Percentiles rank a stretch among this genome's conserved stretches.
These are phyloP conservation scores for Ophiosphaerella korrae DNA, from an alignment of 2,329 filamentous ascomycete species.

Conservation along the genomic window DNA sequence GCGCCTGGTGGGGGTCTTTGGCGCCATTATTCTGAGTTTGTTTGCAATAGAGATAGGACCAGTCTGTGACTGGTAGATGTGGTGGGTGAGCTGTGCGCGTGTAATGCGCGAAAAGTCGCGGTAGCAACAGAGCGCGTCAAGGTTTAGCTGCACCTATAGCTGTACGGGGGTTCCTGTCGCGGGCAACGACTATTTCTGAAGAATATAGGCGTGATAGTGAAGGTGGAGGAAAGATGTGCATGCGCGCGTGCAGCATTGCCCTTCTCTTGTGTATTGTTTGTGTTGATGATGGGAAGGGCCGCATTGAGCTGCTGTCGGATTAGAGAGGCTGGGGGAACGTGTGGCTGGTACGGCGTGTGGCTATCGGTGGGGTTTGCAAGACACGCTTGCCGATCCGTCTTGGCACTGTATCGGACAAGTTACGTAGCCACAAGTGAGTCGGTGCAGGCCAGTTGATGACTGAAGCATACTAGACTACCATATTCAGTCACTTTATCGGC, in stretches of 20 bases:
- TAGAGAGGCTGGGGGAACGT: conserved; percentile 28
- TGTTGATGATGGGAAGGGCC: conserved; percentile 1
- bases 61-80: conserved; percentile 1
- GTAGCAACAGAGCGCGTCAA: neutral
- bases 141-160: neutral
- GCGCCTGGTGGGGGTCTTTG: conserved; percentile 31
- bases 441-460: conserved; percentile 10
- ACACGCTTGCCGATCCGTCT: conserved; percentile 1
- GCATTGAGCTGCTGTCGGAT: conserved; percentile 4
- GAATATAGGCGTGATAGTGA: conserved; percentile 5
- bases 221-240: conserved; percentile 10
- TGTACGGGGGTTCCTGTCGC: neutral
- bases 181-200: conserved; percentile 1
- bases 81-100: conserved; percentile 11
- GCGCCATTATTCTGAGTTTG: conserved; percentile 11
- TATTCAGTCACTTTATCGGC: too few relatives aligned
- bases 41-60: neutral
- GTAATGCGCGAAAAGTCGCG: conserved; percentile 7
- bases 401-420: conserved; percentile 24
- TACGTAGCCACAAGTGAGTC: conserved; percentile 34
- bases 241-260: conserved; percentile 13
- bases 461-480: neutral
- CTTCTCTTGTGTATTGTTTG: conserved; percentile 3
- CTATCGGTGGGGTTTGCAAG: conserved; percentile 4
- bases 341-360: conserved; percentile 26